Evolutionary conservation across 2,329 filamentous ascomycete species (phyloP).

Genomic region (Claviceps pazoutovae): DNA sequence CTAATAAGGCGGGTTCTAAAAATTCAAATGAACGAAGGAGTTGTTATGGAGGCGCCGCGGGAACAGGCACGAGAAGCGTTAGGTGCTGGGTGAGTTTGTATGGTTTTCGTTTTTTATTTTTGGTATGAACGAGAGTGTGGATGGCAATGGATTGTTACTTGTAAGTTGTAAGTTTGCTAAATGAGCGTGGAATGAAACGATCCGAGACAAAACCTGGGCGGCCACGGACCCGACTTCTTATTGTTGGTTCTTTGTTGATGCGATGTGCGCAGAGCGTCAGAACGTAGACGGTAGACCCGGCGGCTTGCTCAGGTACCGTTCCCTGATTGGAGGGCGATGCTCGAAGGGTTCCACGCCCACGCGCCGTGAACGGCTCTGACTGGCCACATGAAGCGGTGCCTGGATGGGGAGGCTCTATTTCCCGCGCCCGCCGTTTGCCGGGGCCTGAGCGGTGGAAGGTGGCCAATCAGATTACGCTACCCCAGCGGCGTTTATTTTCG

Average conservation of each 20-base stretch:
- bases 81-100: no score
- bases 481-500: no score
- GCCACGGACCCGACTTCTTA: background rate
- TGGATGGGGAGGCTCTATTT: constrained; percentile 4
- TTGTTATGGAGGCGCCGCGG: no score
- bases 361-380: constrained; percentile 5
- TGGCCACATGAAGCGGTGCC: constrained; percentile 8
- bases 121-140: no score
- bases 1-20: background rate
- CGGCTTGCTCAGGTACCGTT: constrained; percentile 8
- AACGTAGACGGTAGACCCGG: background rate
- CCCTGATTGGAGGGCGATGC: constrained; percentile 9
- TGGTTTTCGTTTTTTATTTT: no score
- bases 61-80: no score
- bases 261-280: background rate
- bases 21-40: background rate
- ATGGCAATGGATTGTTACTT: no score
- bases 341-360: background rate
- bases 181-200: background rate
- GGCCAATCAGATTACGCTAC: background rate
- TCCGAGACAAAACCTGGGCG: background rate
- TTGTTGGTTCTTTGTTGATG: background rate
- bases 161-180: background rate
- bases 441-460: background rate
- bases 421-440: background rate